Evolutionary conservation across 2,329 filamentous ascomycete species (phyloP).

Genomic region (Tricladium varicosporioides): DNA sequence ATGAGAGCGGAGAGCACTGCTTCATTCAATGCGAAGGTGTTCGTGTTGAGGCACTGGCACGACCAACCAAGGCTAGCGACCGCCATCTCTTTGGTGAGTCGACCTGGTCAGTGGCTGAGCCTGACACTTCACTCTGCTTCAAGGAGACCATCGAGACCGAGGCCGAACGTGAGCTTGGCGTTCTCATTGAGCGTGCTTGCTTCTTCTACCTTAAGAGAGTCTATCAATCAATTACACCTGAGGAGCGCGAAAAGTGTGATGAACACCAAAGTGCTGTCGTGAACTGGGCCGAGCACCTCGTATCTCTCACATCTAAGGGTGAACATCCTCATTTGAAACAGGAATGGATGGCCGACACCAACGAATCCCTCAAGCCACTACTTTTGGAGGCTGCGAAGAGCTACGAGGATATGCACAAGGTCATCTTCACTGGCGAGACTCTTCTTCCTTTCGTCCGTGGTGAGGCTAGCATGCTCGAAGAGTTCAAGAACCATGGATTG

Average conservation of each 20-base stretch:
- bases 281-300: conserved; percentile 7
- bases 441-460: conserved; percentile 2
- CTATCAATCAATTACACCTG: conserved; percentile 4
- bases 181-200: conserved; percentile 10
- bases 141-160: conserved; percentile 1
- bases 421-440: conserved; percentile 5
- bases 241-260: conserved; percentile 9
- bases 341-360: conserved; percentile 9
- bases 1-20: conserved; percentile 8
- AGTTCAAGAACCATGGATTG: conserved; percentile 4
- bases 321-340: conserved; percentile 1
- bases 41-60: conserved; percentile 2
- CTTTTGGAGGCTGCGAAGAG: neutral
- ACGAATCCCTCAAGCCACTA: conserved; percentile 36
- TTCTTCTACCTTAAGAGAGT: conserved; percentile 9
- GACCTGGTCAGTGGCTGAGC: neutral
- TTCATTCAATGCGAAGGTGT: conserved; percentile 8
- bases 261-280: conserved; percentile 4
- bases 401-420: conserved; percentile 6
- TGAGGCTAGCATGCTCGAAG: conserved; percentile 10
- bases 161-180: neutral
- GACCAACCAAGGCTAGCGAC: conserved; percentile 6
- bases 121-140: conserved; percentile 2
- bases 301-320: conserved; percentile 4
- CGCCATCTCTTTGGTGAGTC: conserved; percentile 9